Evolutionary conservation across 257 asterid species (phyloP), one percentile per base, ranked within the genome.

Genomic region (Thymus quinquecostatus): DNA sequence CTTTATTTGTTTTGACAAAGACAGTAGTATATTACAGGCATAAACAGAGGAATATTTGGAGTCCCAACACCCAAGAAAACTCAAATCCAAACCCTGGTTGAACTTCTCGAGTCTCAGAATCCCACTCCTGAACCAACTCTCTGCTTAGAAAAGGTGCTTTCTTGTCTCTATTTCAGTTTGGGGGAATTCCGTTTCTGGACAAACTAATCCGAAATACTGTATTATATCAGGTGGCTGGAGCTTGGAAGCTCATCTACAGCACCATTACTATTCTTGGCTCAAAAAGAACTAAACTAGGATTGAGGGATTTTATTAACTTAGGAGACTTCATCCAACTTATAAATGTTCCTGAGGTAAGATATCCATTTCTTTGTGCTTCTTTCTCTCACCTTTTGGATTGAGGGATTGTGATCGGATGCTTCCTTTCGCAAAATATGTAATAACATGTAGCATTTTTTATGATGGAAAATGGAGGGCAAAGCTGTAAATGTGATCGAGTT

Each of bases 31-130:
- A 38, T 56, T 48, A 40, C 77, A 92, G 98, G 96, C 55, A 81
- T 89, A 44, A 85, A 93, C 55, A 87, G 98, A 75, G 98, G 98
- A 63, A 91, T 93, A 51, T 93, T 93, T 79, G 98, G 98, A 69
- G 85, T 86, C 27, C 70, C 86, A 8, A 83, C 91, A 6, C 85
- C 73, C 12, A 87, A 79, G 83, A 91, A 84, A 79, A 53, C 55
- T 72, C 91, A 84, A 79, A 91, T 93, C 57, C 81, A 77, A 69
- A 78, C 66, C 44, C 55, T 91, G 80, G 92, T 89, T 61, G 80
- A 77, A 80, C 84, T 82, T 67, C 76, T 93, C 49, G 98, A 93
- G 82, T 86, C 88, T 58, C 85, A 68, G 59, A 93, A 90, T 85
- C 98, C 98, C 68, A 90, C 81, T 65, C 88, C 86, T 68, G 76